Percentiles rank a stretch among this genome's conserved stretches.
Evolutionary conservation across 805 yeast species (phyloP).

Genomic region (Peterozyma toletana): DNA sequence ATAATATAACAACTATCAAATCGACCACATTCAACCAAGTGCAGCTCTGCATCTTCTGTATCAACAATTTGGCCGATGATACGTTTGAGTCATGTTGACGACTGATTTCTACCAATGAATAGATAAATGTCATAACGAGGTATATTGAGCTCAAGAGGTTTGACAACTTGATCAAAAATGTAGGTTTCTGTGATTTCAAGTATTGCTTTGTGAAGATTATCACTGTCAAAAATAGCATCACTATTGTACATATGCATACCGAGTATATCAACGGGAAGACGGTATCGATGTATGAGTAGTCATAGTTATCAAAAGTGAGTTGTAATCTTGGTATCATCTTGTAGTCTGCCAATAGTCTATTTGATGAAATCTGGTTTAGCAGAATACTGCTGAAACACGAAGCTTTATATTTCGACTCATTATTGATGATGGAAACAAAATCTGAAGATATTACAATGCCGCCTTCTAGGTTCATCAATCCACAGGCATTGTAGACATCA

Average conservation of each 20-base stretch:
- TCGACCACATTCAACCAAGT: conserved; percentile 47
- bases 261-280: conserved; percentile 58
- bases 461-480: not conserved
- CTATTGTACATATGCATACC: conserved; percentile 56
- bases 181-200: conserved; percentile 45
- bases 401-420: conserved; percentile 1
- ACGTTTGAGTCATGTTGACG: conserved; percentile 38
- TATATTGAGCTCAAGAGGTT: conserved; percentile 48
- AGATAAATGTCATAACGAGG: conserved; percentile 40
- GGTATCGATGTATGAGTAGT: conserved; percentile 27
- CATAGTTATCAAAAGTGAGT: conserved; percentile 41
- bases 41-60: conserved; percentile 35
- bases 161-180: conserved; percentile 41
- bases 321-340: conserved; percentile 33
- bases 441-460: conserved; percentile 6
- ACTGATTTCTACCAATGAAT: conserved; percentile 37
- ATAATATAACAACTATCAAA: conserved; percentile 45
- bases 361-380: not conserved
- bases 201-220: conserved; percentile 56
- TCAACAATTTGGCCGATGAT: conserved; percentile 34
- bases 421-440: not conserved
- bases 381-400: not conserved
- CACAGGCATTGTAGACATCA: conserved; percentile 3
- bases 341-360: conserved; percentile 9
- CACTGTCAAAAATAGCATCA: conserved; percentile 55